Conservation (phyloP, 192 early-diverging fungal genomes). For the Coemansia sp. region DNA sequence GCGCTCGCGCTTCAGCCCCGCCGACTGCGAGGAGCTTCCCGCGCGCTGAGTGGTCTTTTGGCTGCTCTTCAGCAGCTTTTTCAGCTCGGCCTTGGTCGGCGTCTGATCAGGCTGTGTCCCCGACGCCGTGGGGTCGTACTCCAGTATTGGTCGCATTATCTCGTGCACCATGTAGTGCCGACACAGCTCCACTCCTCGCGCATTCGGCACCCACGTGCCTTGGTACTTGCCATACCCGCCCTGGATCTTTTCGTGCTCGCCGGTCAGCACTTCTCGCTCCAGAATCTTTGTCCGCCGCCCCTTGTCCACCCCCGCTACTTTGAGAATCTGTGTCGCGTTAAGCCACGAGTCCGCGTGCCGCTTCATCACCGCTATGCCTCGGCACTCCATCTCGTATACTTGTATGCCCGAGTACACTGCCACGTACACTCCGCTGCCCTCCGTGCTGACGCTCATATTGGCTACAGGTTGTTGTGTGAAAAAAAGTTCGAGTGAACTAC, state of each 20-base stretch:
- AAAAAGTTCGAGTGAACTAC: background rate
- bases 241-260: slow-evolving; percentile 93
- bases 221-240: slow-evolving; percentile 99
- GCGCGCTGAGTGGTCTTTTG: slow-evolving; percentile 17
- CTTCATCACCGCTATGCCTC: slow-evolving; percentile 73
- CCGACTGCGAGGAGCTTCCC: background rate
- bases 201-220: slow-evolving; percentile 89
- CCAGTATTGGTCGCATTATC: slow-evolving; percentile 74
- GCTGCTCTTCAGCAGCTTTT: slow-evolving; percentile 25
- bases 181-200: slow-evolving; percentile 77
- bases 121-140: slow-evolving; percentile 66
- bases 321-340: slow-evolving; percentile 98
- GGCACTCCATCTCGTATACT: slow-evolving; percentile 92
- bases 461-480: background rate
- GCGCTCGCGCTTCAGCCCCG: slow-evolving; percentile 16
- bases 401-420: slow-evolving; percentile 93
- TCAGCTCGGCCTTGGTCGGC: slow-evolving; percentile 57
- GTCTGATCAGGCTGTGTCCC: slow-evolving; percentile 53
- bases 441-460: slow-evolving; percentile 19
- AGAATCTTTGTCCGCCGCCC: slow-evolving; percentile 88
- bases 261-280: slow-evolving; percentile 85
- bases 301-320: slow-evolving; percentile 95
- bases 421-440: slow-evolving; percentile 61
- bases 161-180: slow-evolving; percentile 74
- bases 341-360: slow-evolving; percentile 84